These are phyloP conservation scores for Fonsecaea pedrosoi DNA, from an alignment of 2,329 filamentous ascomycete genomes.

Conservation along the genomic window DNA sequence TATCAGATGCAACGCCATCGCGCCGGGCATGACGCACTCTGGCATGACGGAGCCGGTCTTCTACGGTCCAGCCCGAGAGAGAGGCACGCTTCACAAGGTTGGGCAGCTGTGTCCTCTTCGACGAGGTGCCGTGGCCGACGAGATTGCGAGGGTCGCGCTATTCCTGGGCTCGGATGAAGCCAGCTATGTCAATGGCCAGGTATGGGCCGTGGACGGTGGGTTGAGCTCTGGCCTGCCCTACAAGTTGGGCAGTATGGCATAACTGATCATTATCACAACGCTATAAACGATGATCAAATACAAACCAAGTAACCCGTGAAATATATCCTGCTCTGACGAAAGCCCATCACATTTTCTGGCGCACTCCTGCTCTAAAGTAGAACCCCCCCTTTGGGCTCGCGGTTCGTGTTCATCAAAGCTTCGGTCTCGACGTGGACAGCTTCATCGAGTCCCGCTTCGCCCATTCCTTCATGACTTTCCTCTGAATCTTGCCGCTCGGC, in stretches of 20 bases:
- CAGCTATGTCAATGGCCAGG: conserved; percentile 94
- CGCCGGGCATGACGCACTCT: conserved; percentile 91
- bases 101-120: conserved; percentile 87
- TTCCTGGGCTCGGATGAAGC: conserved; percentile 89
- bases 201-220: conserved; percentile 90
- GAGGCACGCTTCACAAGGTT: conserved; percentile 82
- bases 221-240: conserved; percentile 87
- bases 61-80: conserved; percentile 56
- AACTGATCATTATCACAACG: conserved; percentile 13
- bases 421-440: background rate
- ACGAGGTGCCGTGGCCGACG: conserved; percentile 77
- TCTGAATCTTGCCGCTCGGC: conserved; percentile 58
- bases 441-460: conserved; percentile 48
- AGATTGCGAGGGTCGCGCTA: conserved; percentile 82
- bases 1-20: conserved; percentile 86
- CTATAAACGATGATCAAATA: background rate
- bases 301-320: conserved; percentile 48
- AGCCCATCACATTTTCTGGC: background rate
- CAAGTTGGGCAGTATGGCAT: conserved; percentile 78
- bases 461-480: conserved; percentile 40
- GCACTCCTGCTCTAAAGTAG: background rate
- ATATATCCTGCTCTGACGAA: conserved; percentile 46
- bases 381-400: background rate
- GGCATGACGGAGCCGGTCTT: conserved; percentile 57
- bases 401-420: background rate